These are phyloP conservation scores for Nakataea oryzae DNA, from an alignment of 2,329 filamentous ascomycete species.

Conservation along the genomic window DNA sequence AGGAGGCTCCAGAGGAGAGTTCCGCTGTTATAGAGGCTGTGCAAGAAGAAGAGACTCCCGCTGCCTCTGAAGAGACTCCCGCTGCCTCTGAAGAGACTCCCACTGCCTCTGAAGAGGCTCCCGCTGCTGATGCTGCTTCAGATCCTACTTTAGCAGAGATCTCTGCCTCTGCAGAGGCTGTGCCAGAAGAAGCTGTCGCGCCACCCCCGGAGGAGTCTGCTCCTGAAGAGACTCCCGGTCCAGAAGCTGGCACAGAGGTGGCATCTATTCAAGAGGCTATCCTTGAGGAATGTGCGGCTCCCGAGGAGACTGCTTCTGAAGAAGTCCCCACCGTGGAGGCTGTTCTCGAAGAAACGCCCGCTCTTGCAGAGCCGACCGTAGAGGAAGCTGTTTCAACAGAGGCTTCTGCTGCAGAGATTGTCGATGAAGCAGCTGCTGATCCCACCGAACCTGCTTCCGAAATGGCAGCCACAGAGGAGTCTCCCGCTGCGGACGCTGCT, in stretches of 20 bases:
- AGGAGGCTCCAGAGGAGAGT: not conserved
- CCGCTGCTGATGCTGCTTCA: slow-evolving; percentile 2
- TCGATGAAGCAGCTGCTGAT: not conserved
- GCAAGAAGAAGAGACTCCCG: not conserved
- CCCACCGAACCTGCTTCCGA: not conserved
- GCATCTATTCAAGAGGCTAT: not conserved
- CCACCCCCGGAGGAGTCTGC: not conserved
- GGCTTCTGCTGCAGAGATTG: not conserved
- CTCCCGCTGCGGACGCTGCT: no score
- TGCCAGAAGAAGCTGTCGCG: not conserved
- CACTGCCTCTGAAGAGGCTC: slow-evolving; percentile 5
- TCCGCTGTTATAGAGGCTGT: not conserved
- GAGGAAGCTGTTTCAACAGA: no score
- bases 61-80: not conserved
- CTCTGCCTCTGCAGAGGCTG: not conserved
- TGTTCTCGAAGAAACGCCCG: not conserved
- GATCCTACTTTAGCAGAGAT: not conserved
- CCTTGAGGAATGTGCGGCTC: no score
- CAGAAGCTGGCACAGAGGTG: slow-evolving; percentile 2
- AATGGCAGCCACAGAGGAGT: not conserved
- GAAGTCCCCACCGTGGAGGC: not conserved
- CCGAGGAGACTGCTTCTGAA: no score
- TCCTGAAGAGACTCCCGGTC: slow-evolving; percentile 9
- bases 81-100: not conserved
- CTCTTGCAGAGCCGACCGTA: not conserved